A percentile compares a stretch with the other conserved stretches of the same genome.
These are phyloP conservation scores for Trichophyton equinum DNA, from an alignment of 2,329 filamentous ascomycete species.

Conservation along the genomic window DNA sequence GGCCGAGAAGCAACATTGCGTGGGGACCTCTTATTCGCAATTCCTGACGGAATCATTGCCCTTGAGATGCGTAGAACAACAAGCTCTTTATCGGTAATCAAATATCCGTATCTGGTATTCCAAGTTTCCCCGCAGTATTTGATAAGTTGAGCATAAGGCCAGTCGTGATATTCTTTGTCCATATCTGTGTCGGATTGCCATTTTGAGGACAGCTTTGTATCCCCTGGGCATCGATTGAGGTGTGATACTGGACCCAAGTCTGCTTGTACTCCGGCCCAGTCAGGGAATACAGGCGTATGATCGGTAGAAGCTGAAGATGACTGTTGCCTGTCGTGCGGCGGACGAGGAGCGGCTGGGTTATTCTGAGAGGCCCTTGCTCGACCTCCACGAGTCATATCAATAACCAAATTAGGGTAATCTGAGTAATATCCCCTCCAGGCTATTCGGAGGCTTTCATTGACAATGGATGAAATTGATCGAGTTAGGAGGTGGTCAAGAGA, in stretches of 20 bases:
- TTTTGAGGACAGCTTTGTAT: not conserved
- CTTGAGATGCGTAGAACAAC: slow-evolving; percentile 8
- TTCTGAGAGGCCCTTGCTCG: not conserved
- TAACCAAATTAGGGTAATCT: not conserved
- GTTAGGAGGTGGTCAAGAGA: slow-evolving; percentile 8
- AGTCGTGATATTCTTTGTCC: not conserved
- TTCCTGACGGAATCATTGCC: slow-evolving; percentile 1
- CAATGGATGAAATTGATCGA: slow-evolving; percentile 1
- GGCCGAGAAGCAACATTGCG: not conserved
- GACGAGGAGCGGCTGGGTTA: not conserved
- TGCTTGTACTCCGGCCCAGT: not conserved
- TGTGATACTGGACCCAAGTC: too few species aligned
- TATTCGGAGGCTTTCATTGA: slow-evolving; percentile 2
- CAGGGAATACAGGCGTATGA: not conserved
- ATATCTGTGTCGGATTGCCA: not conserved
- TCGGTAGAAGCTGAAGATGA: not conserved
- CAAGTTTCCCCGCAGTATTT: not conserved
- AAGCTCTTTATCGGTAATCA: slow-evolving; percentile 8
- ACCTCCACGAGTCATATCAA: slow-evolving; percentile 9
- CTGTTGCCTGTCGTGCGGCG: not conserved
- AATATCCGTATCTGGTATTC: slow-evolving; percentile 8
- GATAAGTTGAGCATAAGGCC: not conserved
- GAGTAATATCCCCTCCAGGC: not conserved
- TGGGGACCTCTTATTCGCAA: not conserved
- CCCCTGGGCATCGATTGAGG: not conserved